These are phyloP conservation scores for Sporobolomyces phaffii DNA, from an alignment of 768 basidiomycete species.

Conservation along the genomic window DNA sequence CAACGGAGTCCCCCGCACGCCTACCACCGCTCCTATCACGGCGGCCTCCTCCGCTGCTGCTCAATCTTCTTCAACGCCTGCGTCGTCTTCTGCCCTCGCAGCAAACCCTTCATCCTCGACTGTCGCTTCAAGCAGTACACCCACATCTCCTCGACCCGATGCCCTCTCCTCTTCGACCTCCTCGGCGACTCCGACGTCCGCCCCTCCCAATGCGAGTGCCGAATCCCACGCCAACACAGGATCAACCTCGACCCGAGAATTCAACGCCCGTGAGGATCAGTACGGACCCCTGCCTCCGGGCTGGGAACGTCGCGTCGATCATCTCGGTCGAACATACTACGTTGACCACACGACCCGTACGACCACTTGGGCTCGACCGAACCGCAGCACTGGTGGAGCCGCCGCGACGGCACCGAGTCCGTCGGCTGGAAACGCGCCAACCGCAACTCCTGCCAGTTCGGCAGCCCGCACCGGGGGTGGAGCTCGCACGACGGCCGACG, in stretches of 20 bases:
- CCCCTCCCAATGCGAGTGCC: conserved; percentile 22
- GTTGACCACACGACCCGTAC: conserved; percentile 97
- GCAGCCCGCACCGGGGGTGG: background rate
- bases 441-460: background rate
- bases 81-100: background rate
- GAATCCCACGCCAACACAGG: conserved; percentile 28
- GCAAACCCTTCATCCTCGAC: background rate
- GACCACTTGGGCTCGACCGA: conserved; percentile 93
- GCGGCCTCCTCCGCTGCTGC: conserved; percentile 4
- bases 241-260: conserved; percentile 54
- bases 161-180: conserved; percentile 3
- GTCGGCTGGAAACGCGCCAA: conserved; percentile 58
- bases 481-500: conserved; percentile 54
- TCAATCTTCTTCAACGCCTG: background rate
- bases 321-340: conserved; percentile 91
- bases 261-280: conserved; percentile 92
- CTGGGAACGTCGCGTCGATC: conserved; percentile 97
- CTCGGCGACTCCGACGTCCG: conserved; percentile 7
- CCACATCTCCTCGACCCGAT: conserved; percentile 11
- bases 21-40: conserved; percentile 17
- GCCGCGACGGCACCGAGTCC: conserved; percentile 60
- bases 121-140: conserved; percentile 1
- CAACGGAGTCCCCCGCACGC: conserved; percentile 52
- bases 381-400: conserved; percentile 65
- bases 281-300: conserved; percentile 81